Base-by-base conservation (phyloP, 768 basidiomycete species). In the Glaciozyma antarctica region DNA sequence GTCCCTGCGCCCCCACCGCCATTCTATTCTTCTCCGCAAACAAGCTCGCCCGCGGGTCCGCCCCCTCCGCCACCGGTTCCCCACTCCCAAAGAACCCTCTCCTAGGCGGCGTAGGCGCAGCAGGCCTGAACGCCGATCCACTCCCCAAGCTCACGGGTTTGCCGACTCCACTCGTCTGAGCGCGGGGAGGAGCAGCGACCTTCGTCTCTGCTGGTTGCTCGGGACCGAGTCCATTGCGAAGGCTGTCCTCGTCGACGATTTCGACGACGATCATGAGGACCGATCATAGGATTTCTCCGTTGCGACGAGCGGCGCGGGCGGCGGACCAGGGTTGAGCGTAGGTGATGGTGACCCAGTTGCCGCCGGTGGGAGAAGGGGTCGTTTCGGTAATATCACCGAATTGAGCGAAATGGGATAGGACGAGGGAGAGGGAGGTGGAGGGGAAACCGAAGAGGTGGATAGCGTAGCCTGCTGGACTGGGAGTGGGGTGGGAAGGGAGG, bases 381-480 rank as follows among this genome's bases (percentile, higher is more conserved):
- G 86, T 80, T 22, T 86, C 86, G 4, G 86, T 85, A 43, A 85
- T 78, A 19, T 83, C 82, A 12, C 88, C 88, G 13, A 75, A 67
- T 22, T 71, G 64, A 9, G 74, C 52, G 26, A 93, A 77, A 52
- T 71, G 63, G 21, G 71, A 61, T 61, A 74, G 62, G 34, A 76
- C 61, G 21, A 84, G 74, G 60, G 82, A 83, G 75, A 86, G 87
- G 73, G 85, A 85, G 76, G 90, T 87, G 41, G 83, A 79, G 8
- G 90, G 89, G 74, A 90, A 93, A n/a, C 90, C 90, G 66, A 90
- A 93, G 59, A 93, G 84, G 72, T 90, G 80, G 44, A 93, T 80
- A 19, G 72, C 52, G 43, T 62, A 66, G 61, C 65, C 55, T 7
- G 16, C 34, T 30, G 45, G 41, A 17, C 55, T 16, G 3, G 62